These are phyloP conservation scores for Fraxinus greggii DNA, from an alignment of 305 asterid species.

Conservation along the genomic window DNA sequence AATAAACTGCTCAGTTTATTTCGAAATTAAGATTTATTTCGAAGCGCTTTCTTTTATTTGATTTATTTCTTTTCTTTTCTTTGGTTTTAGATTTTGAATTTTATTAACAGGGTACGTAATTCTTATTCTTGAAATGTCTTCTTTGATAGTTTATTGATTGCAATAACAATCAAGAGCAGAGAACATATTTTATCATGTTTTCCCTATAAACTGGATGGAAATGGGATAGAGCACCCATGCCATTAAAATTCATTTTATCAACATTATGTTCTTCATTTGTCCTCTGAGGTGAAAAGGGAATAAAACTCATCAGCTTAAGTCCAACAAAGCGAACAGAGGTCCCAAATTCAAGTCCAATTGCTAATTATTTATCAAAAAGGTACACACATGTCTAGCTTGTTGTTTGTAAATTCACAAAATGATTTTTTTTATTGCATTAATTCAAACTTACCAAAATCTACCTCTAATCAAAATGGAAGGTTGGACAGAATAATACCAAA, in stretches of 20 bases:
- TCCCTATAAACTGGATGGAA: background rate
- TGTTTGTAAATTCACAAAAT: background rate
- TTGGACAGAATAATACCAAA: background rate
- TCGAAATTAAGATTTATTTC: background rate
- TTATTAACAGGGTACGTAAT: background rate
- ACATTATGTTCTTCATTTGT: background rate
- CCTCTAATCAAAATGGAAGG: background rate
- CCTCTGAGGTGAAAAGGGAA: background rate
- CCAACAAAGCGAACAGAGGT: background rate
- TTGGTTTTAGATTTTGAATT: background rate
- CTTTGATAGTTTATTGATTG: background rate
- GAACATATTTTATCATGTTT: background rate
- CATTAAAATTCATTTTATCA: background rate
- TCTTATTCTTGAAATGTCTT: background rate
- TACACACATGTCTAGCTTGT: background rate
- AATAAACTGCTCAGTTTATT: background rate
- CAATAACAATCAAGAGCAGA: background rate
- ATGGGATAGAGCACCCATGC: background rate
- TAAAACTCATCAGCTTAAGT: background rate
- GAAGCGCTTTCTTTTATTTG: background rate
- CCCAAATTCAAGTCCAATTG: background rate
- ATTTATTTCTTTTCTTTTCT: background rate
- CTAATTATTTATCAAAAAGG: background rate
- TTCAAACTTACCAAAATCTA: background rate
- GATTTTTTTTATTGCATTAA: background rate